Conservation (phyloP, 106 monocot species). For the Dendrobium officinale region DNA sequence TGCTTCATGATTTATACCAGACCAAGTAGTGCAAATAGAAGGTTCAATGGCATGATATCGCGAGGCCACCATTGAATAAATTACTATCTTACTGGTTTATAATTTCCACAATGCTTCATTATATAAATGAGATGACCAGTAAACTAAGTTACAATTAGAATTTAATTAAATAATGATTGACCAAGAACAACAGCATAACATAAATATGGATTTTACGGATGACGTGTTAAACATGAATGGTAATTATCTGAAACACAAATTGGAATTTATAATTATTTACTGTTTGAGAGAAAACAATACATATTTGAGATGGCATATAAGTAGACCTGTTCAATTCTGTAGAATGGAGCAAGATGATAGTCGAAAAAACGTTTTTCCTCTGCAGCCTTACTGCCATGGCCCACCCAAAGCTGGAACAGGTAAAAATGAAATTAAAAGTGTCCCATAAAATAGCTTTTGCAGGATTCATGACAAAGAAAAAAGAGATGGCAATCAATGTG, state of each 20-base stretch:
- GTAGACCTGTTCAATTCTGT: slow-evolving; percentile 90
- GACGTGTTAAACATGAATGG: neutral
- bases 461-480: neutral
- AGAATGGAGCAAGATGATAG: slow-evolving; percentile 89
- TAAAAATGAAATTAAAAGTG: neutral
- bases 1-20: neutral
- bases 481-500: neutral
- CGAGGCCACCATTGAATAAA: neutral
- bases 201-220: neutral
- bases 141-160: neutral
- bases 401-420: slow-evolving; percentile 84
- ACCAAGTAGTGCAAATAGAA: neutral
- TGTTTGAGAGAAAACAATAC: neutral
- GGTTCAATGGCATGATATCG: neutral
- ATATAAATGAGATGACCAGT: neutral
- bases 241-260: slow-evolving; percentile 3
- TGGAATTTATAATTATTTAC: neutral
- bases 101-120: neutral
- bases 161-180: neutral
- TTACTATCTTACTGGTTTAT: neutral
- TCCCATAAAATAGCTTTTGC: neutral
- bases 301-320: neutral
- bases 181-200: neutral
- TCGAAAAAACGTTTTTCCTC: slow-evolving; percentile 87
- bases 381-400: slow-evolving; percentile 70